Conservation (phyloP, 345 rosid species). For the Pistacia vera region DNA sequence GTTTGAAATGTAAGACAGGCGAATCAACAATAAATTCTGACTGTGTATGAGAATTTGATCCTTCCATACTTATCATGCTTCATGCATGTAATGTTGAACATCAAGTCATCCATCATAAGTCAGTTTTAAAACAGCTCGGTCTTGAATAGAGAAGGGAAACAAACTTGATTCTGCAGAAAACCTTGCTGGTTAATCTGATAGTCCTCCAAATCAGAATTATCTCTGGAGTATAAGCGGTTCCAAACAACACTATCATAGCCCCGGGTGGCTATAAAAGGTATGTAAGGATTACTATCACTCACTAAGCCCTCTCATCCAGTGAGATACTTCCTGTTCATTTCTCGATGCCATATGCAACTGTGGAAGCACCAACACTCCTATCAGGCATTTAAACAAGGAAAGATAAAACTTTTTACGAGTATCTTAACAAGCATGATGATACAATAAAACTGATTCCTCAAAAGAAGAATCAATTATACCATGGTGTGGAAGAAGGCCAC, state of each 20-base stretch:
- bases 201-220: slow-evolving; percentile 55
- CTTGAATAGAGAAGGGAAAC: not conserved
- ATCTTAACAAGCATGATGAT: not conserved
- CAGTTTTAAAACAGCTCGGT: not conserved
- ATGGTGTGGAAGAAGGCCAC: slow-evolving; percentile 94
- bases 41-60: not conserved
- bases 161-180: not conserved
- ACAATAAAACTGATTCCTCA: slow-evolving; percentile 8
- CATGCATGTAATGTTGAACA: not conserved
- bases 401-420: slow-evolving; percentile 9
- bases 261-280: slow-evolving; percentile 79
- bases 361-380: slow-evolving; percentile 33
- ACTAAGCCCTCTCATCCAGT: slow-evolving; percentile 78
- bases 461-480: slow-evolving; percentile 42
- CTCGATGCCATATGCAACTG: slow-evolving; percentile 89
- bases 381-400: slow-evolving; percentile 27
- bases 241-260: slow-evolving; percentile 93
- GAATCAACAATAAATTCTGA: not conserved
- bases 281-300: slow-evolving; percentile 41
- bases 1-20: not conserved
- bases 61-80: not conserved
- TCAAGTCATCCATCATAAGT: not conserved
- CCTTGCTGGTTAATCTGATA: slow-evolving; percentile 68
- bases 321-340: slow-evolving; percentile 84
- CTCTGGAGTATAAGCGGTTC: slow-evolving; percentile 87